These are phyloP conservation scores for Plasmodium ovale DNA, from an alignment of 169 alveolate genomes.

Conservation along the genomic window DNA sequence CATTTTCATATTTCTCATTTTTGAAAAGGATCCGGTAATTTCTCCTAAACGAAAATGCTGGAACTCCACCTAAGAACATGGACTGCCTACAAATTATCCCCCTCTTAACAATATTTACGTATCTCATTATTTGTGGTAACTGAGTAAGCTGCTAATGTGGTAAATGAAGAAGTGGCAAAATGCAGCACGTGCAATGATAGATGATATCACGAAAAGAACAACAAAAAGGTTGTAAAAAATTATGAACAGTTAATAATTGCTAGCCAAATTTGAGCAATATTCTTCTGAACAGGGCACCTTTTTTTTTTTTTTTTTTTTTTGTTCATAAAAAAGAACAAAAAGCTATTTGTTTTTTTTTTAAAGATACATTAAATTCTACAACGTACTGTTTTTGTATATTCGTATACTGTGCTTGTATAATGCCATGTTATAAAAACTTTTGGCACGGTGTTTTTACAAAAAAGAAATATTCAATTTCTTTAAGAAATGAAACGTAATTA, in stretches of 20 bases:
- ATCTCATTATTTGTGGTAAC: conserved; percentile 13
- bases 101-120: conserved; percentile 23
- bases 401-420: too few relatives aligned
- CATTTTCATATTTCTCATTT: not conserved
- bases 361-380: not conserved
- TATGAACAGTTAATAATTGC: not conserved
- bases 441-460: too few relatives aligned
- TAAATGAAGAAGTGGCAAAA: not conserved
- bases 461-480: too few relatives aligned
- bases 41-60: too few relatives aligned
- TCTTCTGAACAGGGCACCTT: not conserved
- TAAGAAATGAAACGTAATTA: too few relatives aligned
- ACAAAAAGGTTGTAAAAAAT: too few relatives aligned
- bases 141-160: too few relatives aligned
- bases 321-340: not conserved
- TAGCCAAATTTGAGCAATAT: not conserved
- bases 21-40: not conserved
- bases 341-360: not conserved
- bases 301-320: conserved; percentile 1
- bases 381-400: too few relatives aligned
- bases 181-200: not conserved
- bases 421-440: too few relatives aligned
- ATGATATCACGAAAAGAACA: not conserved
- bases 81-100: conserved; percentile 24
- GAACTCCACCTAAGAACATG: too few relatives aligned